These are phyloP conservation scores for Asterella californica DNA, from an alignment of 225 moss, liverwort and hornwort species.

Conservation along the genomic window DNA sequence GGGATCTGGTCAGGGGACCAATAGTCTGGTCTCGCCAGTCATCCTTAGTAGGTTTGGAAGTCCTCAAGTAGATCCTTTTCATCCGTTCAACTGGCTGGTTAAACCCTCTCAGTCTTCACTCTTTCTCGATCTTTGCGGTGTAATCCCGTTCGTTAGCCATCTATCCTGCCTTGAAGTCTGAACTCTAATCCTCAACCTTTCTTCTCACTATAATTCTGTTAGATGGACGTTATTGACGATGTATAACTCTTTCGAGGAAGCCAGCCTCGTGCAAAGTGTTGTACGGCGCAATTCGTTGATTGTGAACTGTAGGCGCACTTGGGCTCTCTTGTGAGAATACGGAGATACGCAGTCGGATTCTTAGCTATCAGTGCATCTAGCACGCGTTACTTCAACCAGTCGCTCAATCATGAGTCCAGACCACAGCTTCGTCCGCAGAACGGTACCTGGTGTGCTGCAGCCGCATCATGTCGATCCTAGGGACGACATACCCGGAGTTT, in stretches of 20 bases:
- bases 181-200: neutral
- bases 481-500: constrained; percentile 10
- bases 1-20: neutral
- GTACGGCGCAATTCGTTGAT: neutral
- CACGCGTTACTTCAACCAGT: neutral
- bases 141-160: neutral
- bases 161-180: neutral
- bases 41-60: neutral
- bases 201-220: neutral
- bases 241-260: neutral
- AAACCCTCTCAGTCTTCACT: neutral
- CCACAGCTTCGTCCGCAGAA: constrained; percentile 2
- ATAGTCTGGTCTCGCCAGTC: neutral
- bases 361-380: neutral
- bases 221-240: constrained; percentile 16
- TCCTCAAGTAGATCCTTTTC: neutral
- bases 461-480: constrained; percentile 8
- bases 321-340: neutral
- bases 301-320: neutral
- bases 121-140: neutral
- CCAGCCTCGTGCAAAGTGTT: neutral
- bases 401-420: constrained; percentile 17
- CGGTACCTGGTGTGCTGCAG: constrained; percentile 16
- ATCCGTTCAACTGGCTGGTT: neutral
- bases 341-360: neutral